phyloP scores from a whole-genome alignment of 2,329 filamentous ascomycete genomes.

The Metarhizium humberi region DNA sequence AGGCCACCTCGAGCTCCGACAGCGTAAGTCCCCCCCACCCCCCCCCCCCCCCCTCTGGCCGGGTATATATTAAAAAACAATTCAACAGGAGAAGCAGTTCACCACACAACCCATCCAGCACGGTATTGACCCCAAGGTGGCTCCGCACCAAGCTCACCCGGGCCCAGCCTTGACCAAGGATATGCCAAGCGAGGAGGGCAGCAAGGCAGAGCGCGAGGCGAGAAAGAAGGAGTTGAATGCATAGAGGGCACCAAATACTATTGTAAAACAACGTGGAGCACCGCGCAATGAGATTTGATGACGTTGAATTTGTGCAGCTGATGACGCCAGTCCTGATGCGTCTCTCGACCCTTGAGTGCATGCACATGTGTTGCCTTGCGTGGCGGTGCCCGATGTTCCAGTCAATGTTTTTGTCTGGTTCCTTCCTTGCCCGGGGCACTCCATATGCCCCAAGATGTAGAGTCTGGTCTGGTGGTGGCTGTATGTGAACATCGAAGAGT shows the following conservation, averaged over 20 bases:
- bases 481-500: too few relatives aligned
- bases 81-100: constrained; percentile 35
- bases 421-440: too few relatives aligned
- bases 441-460: too few relatives aligned
- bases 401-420: too few relatives aligned
- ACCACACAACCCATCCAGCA: constrained; percentile 36
- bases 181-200: constrained; percentile 47
- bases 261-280: too few relatives aligned
- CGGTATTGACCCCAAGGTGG: constrained; percentile 35
- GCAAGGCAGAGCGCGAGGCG: constrained; percentile 58
- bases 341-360: neutral
- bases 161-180: constrained; percentile 47
- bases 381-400: neutral
- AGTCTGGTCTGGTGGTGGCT: too few relatives aligned
- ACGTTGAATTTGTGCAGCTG: neutral
- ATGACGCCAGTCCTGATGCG: neutral
- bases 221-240: constrained; percentile 58
- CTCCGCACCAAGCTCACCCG: constrained; percentile 44
- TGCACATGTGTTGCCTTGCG: too few relatives aligned
- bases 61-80: neutral
- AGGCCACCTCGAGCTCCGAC: neutral
- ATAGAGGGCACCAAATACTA: neutral
- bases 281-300: neutral
- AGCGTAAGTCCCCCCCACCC: too few relatives aligned
- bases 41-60: too few relatives aligned